Conservation (phyloP, 2,329 filamentous ascomycete genomes). For the Diplodia mutila region DNA sequence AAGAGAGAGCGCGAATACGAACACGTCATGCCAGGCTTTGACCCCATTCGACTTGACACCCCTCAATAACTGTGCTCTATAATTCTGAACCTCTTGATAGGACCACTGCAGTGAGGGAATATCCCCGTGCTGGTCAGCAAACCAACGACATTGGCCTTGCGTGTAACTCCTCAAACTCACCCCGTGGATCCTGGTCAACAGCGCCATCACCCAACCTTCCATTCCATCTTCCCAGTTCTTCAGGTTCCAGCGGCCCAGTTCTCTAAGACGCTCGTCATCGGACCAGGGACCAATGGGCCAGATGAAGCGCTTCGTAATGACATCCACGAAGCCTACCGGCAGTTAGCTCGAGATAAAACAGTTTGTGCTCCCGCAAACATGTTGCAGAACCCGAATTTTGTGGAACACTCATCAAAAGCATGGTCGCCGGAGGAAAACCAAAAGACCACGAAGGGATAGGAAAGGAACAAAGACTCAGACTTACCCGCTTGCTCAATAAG, state of each 20-base stretch:
- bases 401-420: no score
- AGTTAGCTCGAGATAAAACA: background rate
- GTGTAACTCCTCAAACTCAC: slow-evolving; percentile 27
- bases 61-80: slow-evolving; percentile 2
- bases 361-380: no score
- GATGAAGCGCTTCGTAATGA: slow-evolving; percentile 33
- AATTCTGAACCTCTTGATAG: slow-evolving; percentile 23
- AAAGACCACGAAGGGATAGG: background rate
- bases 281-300: slow-evolving; percentile 43
- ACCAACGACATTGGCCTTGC: background rate
- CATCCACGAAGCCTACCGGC: slow-evolving; percentile 35
- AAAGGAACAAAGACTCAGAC: background rate
- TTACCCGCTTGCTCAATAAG: slow-evolving; percentile 28
- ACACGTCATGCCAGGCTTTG: slow-evolving; percentile 24
- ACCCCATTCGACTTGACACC: background rate
- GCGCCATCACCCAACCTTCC: slow-evolving; percentile 47
- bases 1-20: background rate
- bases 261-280: slow-evolving; percentile 38
- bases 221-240: slow-evolving; percentile 47
- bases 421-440: no score
- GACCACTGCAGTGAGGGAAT: slow-evolving; percentile 13
- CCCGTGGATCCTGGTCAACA: slow-evolving; percentile 44
- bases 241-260: slow-evolving; percentile 42
- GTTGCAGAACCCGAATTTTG: no score
- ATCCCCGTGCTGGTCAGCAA: background rate